Conservation (phyloP, 495 filamentous ascomycete species). For the Trichocladium antarcticum region DNA sequence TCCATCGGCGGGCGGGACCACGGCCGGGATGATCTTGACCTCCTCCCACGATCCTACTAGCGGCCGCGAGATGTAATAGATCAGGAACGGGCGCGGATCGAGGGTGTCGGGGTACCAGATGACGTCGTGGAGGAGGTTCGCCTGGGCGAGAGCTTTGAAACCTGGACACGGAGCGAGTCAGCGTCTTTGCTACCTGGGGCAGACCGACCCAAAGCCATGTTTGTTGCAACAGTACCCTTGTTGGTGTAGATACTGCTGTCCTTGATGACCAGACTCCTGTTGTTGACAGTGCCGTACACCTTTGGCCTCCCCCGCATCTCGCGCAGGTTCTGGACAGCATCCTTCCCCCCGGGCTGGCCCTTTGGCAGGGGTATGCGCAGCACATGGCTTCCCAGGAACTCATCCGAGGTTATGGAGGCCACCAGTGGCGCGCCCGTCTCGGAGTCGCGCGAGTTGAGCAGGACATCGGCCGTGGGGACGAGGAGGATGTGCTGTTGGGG, state of each 20-base stretch:
- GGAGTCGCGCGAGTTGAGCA: slow-evolving; percentile 78
- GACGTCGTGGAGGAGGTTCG: slow-evolving; percentile 73
- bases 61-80: slow-evolving; percentile 95
- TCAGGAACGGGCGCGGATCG: slow-evolving; percentile 82
- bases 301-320: slow-evolving; percentile 89
- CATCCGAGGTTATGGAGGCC: slow-evolving; percentile 77
- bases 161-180: slow-evolving; percentile 47
- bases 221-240: slow-evolving; percentile 52
- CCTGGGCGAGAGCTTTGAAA: slow-evolving; percentile 83
- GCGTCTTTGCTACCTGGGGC: not conserved
- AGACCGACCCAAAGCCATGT: too few species aligned
- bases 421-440: slow-evolving; percentile 67
- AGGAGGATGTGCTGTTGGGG: slow-evolving; percentile 89
- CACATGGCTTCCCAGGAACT: slow-evolving; percentile 95
- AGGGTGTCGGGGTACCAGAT: slow-evolving; percentile 78
- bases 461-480: slow-evolving; percentile 82
- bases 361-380: slow-evolving; percentile 62
- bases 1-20: slow-evolving; percentile 34
- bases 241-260: slow-evolving; percentile 91
- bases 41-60: slow-evolving; percentile 75
- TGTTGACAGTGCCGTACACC: slow-evolving; percentile 84
- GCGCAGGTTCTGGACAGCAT: slow-evolving; percentile 58
- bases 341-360: slow-evolving; percentile 49
- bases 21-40: slow-evolving; percentile 51
- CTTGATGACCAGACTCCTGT: slow-evolving; percentile 87